These are phyloP conservation scores for Lecanicillium sp. DNA, from an alignment of 2,329 filamentous ascomycete species.

Conservation along the genomic window DNA sequence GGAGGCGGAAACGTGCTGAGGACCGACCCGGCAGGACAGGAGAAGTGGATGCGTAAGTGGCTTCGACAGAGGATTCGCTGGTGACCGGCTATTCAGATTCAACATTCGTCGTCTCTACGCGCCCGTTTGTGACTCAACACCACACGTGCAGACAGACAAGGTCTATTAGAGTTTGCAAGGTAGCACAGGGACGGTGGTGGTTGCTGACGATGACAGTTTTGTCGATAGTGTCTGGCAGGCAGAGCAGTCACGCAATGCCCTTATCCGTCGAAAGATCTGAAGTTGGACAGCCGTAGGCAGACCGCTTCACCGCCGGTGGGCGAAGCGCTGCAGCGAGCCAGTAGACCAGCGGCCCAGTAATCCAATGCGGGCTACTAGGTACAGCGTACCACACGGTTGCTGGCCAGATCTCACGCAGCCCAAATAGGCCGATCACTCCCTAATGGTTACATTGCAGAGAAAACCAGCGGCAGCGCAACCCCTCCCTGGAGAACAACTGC, in stretches of 20 bases:
- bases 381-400: neutral
- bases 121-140: neutral
- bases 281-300: too few relatives aligned
- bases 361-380: neutral
- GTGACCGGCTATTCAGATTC: neutral
- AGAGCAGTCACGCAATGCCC: too few relatives aligned
- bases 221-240: neutral
- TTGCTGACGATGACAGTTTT: neutral
- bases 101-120: neutral
- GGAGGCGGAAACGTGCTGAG: conserved; percentile 3
- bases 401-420: conserved; percentile 10
- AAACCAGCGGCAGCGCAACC: conserved; percentile 16
- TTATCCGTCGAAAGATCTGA: too few relatives aligned
- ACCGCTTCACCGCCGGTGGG: too few relatives aligned
- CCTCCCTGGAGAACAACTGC: conserved; percentile 12
- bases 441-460: conserved; percentile 23
- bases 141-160: neutral
- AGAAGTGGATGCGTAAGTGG: neutral
- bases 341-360: too few relatives aligned
- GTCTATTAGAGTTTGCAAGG: neutral
- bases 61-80: neutral
- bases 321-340: too few relatives aligned
- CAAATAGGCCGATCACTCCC: conserved; percentile 15
- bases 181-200: neutral
- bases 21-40: conserved; percentile 1